phyloP scores from a whole-genome alignment of 176 grass and related monocot genomes.

The Hordeum marinum region DNA sequence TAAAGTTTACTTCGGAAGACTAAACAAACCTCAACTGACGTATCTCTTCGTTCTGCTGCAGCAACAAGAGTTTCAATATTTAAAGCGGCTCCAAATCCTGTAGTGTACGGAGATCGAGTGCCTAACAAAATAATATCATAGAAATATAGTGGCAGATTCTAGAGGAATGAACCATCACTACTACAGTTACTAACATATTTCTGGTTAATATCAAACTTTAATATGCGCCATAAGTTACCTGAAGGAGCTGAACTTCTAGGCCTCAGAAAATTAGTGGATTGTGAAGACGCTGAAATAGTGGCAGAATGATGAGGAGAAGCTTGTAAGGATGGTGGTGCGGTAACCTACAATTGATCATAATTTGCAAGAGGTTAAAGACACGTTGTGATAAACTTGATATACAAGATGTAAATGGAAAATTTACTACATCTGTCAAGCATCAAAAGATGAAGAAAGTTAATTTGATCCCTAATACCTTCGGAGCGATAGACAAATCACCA shows the following conservation, averaged over 20 bases:
- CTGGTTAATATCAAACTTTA: neutral
- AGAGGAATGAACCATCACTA: neutral
- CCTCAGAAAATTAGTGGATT: slow-evolving; percentile 58
- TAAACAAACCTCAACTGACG: slow-evolving; percentile 73
- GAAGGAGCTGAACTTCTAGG: slow-evolving; percentile 60
- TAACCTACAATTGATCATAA: slow-evolving; percentile 38
- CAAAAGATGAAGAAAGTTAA: neutral
- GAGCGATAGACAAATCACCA: slow-evolving; percentile 51
- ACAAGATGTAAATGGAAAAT: slow-evolving; percentile 11
- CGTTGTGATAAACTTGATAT: neutral
- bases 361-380: slow-evolving; percentile 30
- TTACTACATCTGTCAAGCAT: slow-evolving; percentile 6
- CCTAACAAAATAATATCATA: slow-evolving; percentile 34
- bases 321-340: slow-evolving; percentile 43
- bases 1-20: slow-evolving; percentile 10
- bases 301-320: slow-evolving; percentile 53
- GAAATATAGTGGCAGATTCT: neutral
- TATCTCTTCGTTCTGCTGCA: slow-evolving; percentile 88
- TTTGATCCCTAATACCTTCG: slow-evolving; percentile 53
- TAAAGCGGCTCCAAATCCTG: slow-evolving; percentile 86
- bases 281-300: slow-evolving; percentile 38
- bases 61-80: slow-evolving; percentile 99
- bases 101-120: slow-evolving; percentile 60
- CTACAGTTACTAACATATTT: neutral
- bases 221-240: slow-evolving; percentile 46